Conservation (phyloP, 2,329 filamentous ascomycete genomes). For the Cladophialophora carrionii region DNA sequence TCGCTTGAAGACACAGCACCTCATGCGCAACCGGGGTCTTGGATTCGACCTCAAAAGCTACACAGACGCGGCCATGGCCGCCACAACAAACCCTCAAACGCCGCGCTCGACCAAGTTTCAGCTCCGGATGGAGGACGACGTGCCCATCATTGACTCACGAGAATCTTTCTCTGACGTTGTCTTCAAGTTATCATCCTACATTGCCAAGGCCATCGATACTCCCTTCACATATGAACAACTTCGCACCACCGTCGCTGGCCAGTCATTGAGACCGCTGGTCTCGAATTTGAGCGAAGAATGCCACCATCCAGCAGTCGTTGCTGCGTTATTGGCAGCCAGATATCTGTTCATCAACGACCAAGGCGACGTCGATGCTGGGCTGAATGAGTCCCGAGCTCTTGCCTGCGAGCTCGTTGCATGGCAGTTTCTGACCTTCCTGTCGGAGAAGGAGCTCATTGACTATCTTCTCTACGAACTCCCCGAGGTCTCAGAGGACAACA, state of each 20-base stretch:
- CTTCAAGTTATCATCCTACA: conserved; percentile 49
- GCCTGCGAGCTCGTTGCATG: conserved; percentile 67
- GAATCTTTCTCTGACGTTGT: conserved; percentile 48
- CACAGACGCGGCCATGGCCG: conserved; percentile 27
- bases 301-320: conserved; percentile 50
- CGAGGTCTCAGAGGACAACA: conserved; percentile 16
- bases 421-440: conserved; percentile 61
- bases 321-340: conserved; percentile 61
- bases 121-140: conserved; percentile 37
- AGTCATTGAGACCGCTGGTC: conserved; percentile 47
- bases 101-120: conserved; percentile 33
- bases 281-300: conserved; percentile 47
- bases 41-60: conserved; percentile 33
- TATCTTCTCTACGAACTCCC: conserved; percentile 60
- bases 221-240: conserved; percentile 53
- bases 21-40: conserved; percentile 29
- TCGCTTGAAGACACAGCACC: background rate
- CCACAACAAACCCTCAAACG: conserved; percentile 30
- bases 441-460: conserved; percentile 61
- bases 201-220: conserved; percentile 47
- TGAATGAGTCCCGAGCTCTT: conserved; percentile 60
- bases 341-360: conserved; percentile 59
- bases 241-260: conserved; percentile 45
- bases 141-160: conserved; percentile 48
- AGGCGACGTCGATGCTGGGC: conserved; percentile 55